These are phyloP conservation scores for Mycena crocata DNA, from an alignment of 768 basidiomycete species.

Conservation along the genomic window DNA sequence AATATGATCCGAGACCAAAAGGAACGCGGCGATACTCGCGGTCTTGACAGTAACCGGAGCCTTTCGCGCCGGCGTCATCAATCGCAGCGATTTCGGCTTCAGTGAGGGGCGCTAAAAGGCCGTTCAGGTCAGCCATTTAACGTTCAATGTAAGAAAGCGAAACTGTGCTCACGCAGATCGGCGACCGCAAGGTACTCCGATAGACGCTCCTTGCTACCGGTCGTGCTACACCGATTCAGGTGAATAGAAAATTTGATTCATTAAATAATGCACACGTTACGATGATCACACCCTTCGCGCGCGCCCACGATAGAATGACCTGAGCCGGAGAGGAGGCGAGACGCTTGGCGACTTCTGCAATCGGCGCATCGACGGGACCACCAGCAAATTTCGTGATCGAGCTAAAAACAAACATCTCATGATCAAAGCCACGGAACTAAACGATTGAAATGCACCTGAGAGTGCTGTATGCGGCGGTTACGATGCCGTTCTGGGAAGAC, in stretches of 20 bases:
- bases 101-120: constrained; percentile 51
- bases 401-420: constrained; percentile 32
- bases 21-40: background rate
- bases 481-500: constrained; percentile 54
- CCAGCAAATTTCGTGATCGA: constrained; percentile 55
- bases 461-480: constrained; percentile 62
- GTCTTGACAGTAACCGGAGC: constrained; percentile 22
- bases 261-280: constrained; percentile 50
- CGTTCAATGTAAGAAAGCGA: background rate
- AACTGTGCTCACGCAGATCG: constrained; percentile 46
- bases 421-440: background rate
- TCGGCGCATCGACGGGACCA: constrained; percentile 59
- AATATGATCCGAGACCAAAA: background rate
- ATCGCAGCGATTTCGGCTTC: constrained; percentile 57
- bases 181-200: constrained; percentile 59
- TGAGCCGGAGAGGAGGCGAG: constrained; percentile 59
- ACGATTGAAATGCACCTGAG: constrained; percentile 47
- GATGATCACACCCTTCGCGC: constrained; percentile 57
- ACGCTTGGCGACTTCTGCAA: constrained; percentile 52
- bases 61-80: constrained; percentile 56
- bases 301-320: constrained; percentile 62
- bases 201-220: constrained; percentile 54
- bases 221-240: constrained; percentile 48
- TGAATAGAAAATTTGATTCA: background rate
- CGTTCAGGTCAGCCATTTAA: background rate